These are phyloP conservation scores for Neurospora pannonica DNA, from an alignment of 495 filamentous ascomycete genomes.

Conservation along the genomic window DNA sequence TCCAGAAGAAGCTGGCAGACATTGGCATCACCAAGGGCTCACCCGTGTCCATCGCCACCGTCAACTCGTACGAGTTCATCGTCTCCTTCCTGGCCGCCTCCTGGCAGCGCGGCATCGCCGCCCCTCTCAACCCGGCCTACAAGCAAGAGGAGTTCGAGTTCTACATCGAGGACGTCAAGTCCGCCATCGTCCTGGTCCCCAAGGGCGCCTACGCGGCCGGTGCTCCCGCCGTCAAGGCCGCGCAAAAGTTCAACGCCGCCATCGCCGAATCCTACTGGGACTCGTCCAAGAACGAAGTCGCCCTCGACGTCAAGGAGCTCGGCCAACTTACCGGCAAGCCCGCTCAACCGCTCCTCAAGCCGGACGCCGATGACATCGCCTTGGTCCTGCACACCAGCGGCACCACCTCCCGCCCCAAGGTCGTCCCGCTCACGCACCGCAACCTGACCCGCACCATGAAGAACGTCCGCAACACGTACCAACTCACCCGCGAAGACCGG, in stretches of 20 bases:
- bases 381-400: conserved; percentile 67
- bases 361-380: conserved; percentile 56
- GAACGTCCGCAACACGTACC: conserved; percentile 68
- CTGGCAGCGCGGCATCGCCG: conserved; percentile 70
- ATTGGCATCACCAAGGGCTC: conserved; percentile 54
- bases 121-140: conserved; percentile 73
- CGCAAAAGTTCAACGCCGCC: conserved; percentile 62
- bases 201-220: conserved; percentile 51
- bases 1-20: conserved; percentile 63
- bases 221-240: conserved; percentile 62
- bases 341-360: conserved; percentile 38
- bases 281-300: conserved; percentile 46
- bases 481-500: conserved; percentile 55
- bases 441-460: conserved; percentile 57
- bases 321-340: conserved; percentile 52
- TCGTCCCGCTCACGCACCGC: conserved; percentile 68
- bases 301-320: conserved; percentile 61
- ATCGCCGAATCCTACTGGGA: conserved; percentile 78
- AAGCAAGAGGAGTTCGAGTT: conserved; percentile 85
- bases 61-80: conserved; percentile 76
- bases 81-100: conserved; percentile 69
- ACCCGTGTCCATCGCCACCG: conserved; percentile 66
- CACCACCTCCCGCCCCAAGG: conserved; percentile 76
- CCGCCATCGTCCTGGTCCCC: conserved; percentile 63
- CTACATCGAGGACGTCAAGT: conserved; percentile 76